phyloP scores from a whole-genome alignment of 2,329 filamentous ascomycete genomes.

The Sporothrix humicola region DNA sequence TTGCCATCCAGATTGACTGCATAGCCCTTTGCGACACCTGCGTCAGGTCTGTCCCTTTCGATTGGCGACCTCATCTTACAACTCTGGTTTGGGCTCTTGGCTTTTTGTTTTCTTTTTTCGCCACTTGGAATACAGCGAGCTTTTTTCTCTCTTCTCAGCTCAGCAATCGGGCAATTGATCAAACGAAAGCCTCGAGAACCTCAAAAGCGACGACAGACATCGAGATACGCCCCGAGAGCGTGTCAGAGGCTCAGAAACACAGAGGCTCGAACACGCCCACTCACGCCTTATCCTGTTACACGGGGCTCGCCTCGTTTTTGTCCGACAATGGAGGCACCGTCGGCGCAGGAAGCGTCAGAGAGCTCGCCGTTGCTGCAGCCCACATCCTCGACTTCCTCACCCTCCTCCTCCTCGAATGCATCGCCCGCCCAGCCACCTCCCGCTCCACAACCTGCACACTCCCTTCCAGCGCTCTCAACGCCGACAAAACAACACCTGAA shows the following conservation, averaged over 20 bases:
- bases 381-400: slow-evolving; percentile 35
- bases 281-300: slow-evolving; percentile 4
- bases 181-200: neutral
- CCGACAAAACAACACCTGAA: slow-evolving; percentile 17
- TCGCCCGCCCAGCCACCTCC: neutral
- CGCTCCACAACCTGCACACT: neutral
- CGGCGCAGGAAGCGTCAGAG: slow-evolving; percentile 34
- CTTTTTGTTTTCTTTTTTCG: slow-evolving; percentile 20
- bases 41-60: neutral
- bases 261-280: neutral
- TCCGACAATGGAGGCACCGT: slow-evolving; percentile 31
- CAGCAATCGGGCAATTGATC: neutral
- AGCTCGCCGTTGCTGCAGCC: slow-evolving; percentile 39
- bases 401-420: neutral
- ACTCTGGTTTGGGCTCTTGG: neutral
- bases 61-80: neutral
- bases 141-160: neutral
- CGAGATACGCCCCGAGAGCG: neutral
- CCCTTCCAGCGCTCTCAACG: slow-evolving; percentile 1
- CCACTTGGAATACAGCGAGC: slow-evolving; percentile 19
- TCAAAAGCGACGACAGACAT: neutral
- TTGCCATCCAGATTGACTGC: slow-evolving; percentile 4
- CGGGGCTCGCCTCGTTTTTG: neutral
- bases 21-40: slow-evolving; percentile 23
- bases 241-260: neutral